Conservation (phyloP, 148 eudicot species). For the Agrostemma githago region DNA sequence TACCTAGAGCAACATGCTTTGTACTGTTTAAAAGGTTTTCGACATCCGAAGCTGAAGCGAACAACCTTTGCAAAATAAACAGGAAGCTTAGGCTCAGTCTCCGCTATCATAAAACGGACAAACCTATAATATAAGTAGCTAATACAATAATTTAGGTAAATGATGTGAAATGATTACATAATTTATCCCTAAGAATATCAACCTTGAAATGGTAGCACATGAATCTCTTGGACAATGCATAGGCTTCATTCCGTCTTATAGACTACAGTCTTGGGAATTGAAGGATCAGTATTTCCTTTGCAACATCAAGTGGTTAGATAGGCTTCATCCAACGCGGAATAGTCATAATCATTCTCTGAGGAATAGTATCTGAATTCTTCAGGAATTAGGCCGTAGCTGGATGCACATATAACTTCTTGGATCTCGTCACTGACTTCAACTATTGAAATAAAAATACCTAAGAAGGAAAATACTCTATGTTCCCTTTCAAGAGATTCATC, state of each 20-base stretch:
- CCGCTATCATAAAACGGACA: slow-evolving; percentile 30
- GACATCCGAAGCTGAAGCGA: slow-evolving; percentile 58
- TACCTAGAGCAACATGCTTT: slow-evolving; percentile 18
- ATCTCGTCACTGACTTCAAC: slow-evolving; percentile 32
- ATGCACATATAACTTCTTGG: slow-evolving; percentile 46
- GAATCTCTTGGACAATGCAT: slow-evolving; percentile 50
- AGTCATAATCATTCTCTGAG: slow-evolving; percentile 40
- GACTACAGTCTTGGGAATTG: slow-evolving; percentile 48
- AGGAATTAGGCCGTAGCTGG: slow-evolving; percentile 58
- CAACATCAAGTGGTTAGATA: slow-evolving; percentile 64
- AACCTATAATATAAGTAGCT: neutral
- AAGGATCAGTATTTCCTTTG: slow-evolving; percentile 49
- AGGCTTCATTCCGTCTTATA: slow-evolving; percentile 43
- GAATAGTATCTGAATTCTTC: slow-evolving; percentile 33
- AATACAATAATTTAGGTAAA: too few relatives aligned
- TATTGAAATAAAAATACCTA: slow-evolving; percentile 34
- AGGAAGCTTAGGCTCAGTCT: slow-evolving; percentile 39
- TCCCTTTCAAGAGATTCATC: slow-evolving; percentile 35
- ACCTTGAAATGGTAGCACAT: slow-evolving; percentile 56
- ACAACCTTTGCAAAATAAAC: slow-evolving; percentile 67
- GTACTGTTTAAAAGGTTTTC: slow-evolving; percentile 23
- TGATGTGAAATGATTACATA: too few relatives aligned
- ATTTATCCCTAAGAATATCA: neutral
- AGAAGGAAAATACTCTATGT: slow-evolving; percentile 42
- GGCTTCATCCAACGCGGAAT: neutral